Evolutionary conservation across 163 green algal species (phyloP).

Genomic region (Volvox carteri): DNA sequence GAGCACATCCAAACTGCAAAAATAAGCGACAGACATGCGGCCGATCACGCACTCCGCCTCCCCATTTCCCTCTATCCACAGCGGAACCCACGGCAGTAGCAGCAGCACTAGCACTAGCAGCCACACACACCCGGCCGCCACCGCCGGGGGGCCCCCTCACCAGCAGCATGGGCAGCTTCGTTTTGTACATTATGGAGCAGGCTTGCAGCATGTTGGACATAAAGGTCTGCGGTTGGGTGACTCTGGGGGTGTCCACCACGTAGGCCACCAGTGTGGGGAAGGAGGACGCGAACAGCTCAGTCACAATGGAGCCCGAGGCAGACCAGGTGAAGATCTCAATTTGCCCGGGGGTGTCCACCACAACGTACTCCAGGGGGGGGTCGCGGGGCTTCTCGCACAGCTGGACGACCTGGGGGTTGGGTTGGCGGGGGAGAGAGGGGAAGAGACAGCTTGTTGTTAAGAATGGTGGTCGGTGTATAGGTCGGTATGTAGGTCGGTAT

Average conservation of each 20-base stretch:
- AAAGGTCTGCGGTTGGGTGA: slow-evolving; percentile 87
- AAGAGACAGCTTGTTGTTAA: no score
- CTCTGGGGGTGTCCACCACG: slow-evolving; percentile 94
- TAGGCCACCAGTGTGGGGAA: slow-evolving; percentile 93
- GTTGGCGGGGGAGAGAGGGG: background rate
- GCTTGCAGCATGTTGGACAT: slow-evolving; percentile 99
- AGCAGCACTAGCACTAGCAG: no score
- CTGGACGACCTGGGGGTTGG: slow-evolving; percentile 78
- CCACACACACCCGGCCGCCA: no score
- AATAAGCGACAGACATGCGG: no score
- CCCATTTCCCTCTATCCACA: no score
- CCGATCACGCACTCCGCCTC: no score
- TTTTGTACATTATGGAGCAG: slow-evolving; percentile 98
- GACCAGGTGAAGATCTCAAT: slow-evolving; percentile 99
- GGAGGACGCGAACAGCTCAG: slow-evolving; percentile 91
- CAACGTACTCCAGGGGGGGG: slow-evolving; percentile 85
- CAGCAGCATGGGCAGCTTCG: slow-evolving; percentile 93
- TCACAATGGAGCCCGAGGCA: slow-evolving; percentile 80
- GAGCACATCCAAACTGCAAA: no score
- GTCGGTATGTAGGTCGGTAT: no score
- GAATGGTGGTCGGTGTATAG: no score
- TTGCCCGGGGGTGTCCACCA: slow-evolving; percentile 97
- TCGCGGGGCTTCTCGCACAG: slow-evolving; percentile 87
- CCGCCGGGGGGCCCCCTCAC: no score
- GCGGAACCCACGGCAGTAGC: no score